Base-by-base conservation (phyloP, 1,284 basidiomycete species). In the Puccinia polysora region DNA sequence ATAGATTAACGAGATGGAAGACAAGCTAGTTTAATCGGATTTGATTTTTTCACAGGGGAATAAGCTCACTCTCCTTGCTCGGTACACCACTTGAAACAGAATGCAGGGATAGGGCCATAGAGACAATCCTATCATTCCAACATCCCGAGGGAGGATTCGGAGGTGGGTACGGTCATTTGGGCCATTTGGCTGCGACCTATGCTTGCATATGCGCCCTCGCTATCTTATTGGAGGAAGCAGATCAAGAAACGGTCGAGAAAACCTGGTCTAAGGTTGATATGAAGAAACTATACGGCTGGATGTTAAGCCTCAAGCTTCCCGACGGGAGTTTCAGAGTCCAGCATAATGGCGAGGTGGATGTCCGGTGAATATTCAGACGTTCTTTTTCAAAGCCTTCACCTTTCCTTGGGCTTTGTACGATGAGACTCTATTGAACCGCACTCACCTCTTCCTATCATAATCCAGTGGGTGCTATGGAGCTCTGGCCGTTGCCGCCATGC, bases 281-380 rank as follows among this genome's bases (percentile, higher is more conserved):
- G 85, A 87, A 79, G 65, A 85, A 85, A 73, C 84, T 96, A 78
- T 96, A 97, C 80, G 80, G 85, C 4, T 97, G 94, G 82, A 93
- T 97, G 81, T 85, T 95, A 85, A 87, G 89, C 0, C 82, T 97
- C 74, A 99, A 99, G 80, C 89, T 91, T 76, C 85, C 88, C 0
- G 93, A 98, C 78, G 96, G 96, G 0, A 93, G 92, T 0, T 97
- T 97, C 80, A 84, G 90, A 23, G 95, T 98, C 10, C 86, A 91
- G 28, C 83, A 86, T 63, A 85, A 91, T 50, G 91, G 88, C 25
- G 95, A 99, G 80, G 88, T 97, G 7, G 96, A 99, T 77, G 91
- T 97, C 28, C 85, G 91, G 89, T 89, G 14, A 60, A 47, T 34
- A 23, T 14, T 58, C 56, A 23, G 1, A 1, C 45, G 36, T 64